Evolutionary conservation across 208 protist species (phyloP).

Genomic region (Blechomonas ayalai): DNA sequence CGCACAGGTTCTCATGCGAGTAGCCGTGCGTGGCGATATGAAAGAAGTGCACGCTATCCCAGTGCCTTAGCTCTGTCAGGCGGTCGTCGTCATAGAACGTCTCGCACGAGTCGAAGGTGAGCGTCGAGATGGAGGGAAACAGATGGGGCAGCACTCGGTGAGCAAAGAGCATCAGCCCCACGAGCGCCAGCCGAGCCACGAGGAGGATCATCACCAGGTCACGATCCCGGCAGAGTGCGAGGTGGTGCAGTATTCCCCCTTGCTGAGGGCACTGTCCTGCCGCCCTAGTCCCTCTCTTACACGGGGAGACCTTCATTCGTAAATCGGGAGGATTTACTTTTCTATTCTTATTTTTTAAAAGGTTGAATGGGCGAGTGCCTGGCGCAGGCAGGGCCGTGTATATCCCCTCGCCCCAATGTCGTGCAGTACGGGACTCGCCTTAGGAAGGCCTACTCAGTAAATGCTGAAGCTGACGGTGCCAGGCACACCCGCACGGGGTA

Average conservation of each 20-base stretch:
- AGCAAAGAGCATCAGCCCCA: constrained; percentile 38
- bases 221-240: constrained; percentile 32
- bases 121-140: constrained; percentile 15
- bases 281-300: background rate
- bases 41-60: constrained; percentile 73
- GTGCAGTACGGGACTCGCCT: too few species aligned
- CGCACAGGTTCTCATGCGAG: constrained; percentile 55
- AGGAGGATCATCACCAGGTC: constrained; percentile 29
- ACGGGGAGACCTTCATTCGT: too few species aligned
- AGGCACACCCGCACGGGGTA: too few species aligned
- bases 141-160: constrained; percentile 26
- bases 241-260: constrained; percentile 13
- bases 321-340: too few species aligned
- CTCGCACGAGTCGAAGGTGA: constrained; percentile 50
- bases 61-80: constrained; percentile 46
- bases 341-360: background rate
- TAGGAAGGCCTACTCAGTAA: too few species aligned
- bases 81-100: constrained; percentile 39
- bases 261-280: background rate
- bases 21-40: constrained; percentile 70
- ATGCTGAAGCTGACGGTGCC: too few species aligned
- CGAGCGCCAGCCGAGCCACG: constrained; percentile 23
- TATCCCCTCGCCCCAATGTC: too few species aligned
- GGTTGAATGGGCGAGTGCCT: too few species aligned
- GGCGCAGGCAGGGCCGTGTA: too few species aligned